Conservation (phyloP, 2,329 filamentous ascomycete genomes). For the Aureobasidium namibiae region DNA sequence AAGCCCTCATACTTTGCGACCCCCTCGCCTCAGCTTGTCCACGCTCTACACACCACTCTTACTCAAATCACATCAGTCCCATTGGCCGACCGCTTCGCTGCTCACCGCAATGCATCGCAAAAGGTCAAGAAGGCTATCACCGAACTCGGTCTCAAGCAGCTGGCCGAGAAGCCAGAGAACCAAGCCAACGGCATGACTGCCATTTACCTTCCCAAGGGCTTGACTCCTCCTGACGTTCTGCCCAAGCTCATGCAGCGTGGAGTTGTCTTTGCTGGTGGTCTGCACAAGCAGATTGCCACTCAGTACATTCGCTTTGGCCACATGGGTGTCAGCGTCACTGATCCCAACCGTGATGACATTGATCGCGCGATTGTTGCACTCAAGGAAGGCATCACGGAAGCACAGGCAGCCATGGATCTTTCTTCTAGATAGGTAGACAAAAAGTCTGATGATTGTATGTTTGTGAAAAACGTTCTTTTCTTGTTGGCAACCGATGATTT, state of each 20-base stretch:
- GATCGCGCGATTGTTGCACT: conserved; percentile 75
- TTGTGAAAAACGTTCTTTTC: neutral
- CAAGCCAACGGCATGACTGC: conserved; percentile 98
- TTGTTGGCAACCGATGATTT: neutral
- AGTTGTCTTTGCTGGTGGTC: conserved; percentile 86
- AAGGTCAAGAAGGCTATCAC: conserved; percentile 77
- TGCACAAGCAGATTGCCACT: conserved; percentile 90
- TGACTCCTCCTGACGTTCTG: conserved; percentile 74
- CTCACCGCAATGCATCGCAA: conserved; percentile 70
- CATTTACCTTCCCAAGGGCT: conserved; percentile 81
- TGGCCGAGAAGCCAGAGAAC: conserved; percentile 76
- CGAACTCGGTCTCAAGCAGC: conserved; percentile 76
- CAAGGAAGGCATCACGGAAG: conserved; percentile 65
- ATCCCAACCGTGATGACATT: conserved; percentile 70
- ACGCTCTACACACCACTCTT: conserved; percentile 82
- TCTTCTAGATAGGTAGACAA: neutral
- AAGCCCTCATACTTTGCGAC: conserved; percentile 98
- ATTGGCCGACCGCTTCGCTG: conserved; percentile 72
- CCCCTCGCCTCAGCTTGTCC: conserved; percentile 86
- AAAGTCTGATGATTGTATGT: neutral
- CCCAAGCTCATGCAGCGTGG: conserved; percentile 79
- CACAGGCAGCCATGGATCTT: conserved; percentile 22
- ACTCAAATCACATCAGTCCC: conserved; percentile 76
- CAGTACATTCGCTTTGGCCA: conserved; percentile 96
- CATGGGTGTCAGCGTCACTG: conserved; percentile 91